Conservation (phyloP, 441 rosid genomes). For the Pelargonium exstipulatum region DNA sequence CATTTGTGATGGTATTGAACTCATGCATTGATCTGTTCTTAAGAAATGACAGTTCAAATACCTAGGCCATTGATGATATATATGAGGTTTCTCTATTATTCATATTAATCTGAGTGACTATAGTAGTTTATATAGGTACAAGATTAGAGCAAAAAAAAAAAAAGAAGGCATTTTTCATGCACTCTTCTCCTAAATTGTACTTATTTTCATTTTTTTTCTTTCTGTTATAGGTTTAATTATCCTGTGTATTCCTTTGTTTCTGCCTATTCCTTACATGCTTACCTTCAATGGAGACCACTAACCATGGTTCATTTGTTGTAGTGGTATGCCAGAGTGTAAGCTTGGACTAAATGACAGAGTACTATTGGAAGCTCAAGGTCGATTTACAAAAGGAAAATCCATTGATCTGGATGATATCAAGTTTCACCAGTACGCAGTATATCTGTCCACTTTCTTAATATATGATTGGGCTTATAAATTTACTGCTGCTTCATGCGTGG, state of each 20-base stretch:
- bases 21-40: too few relatives aligned
- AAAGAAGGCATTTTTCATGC: too few relatives aligned
- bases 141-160: too few relatives aligned
- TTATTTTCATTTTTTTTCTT: background rate
- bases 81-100: too few relatives aligned
- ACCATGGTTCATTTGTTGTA: conserved; percentile 27
- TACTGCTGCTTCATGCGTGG: background rate
- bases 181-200: too few relatives aligned
- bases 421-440: background rate
- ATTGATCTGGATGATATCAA: conserved; percentile 92
- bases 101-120: too few relatives aligned
- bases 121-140: too few relatives aligned
- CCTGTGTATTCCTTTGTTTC: background rate
- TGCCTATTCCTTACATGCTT: conserved; percentile 6
- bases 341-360: conserved; percentile 43
- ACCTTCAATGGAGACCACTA: background rate
- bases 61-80: too few relatives aligned
- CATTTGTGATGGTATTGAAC: too few relatives aligned
- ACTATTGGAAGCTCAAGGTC: conserved; percentile 92
- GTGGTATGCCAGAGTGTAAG: conserved; percentile 99
- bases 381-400: conserved; percentile 92
- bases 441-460: background rate
- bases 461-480: background rate
- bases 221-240: background rate
- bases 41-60: too few relatives aligned